Evolutionary conservation across 1,284 basidiomycete genomes (phyloP), one percentile per base, ranked within the genome.

Genomic region (Cryptococcus depauperatus): DNA sequence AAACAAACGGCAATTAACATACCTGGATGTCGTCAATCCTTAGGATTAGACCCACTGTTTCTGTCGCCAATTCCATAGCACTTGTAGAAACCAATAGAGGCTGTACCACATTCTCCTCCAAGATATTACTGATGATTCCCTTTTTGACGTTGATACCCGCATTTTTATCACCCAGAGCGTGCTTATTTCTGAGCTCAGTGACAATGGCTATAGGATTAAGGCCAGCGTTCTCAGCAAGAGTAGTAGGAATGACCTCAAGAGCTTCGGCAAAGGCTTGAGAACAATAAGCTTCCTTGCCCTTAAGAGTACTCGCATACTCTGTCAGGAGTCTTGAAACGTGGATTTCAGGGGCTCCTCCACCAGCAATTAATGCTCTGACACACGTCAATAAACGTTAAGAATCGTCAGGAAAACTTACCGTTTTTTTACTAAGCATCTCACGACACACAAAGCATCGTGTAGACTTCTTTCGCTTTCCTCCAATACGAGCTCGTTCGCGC

Each of bases 261-360:
- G 95, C 91, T 66, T 98, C 95, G 29, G 95, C 91, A 61, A 91
- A 99, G 3, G 92, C 92, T 66, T 95, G 87, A 82, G 93, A 96
- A 72, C 95, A 97, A 73, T 98, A 98, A 6, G 92, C 88, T 73
- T 98, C 92, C 85, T 97, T 96, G 43, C 95, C 93, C 71, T 86
- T 95, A 56, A 98, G 79, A 0, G 90, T 86, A 59, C 95, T 89
- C 5, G 92, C 84, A 62, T 95, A 81, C 69, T 96, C 87, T 4
- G 89, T 84, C 30, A 99, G 77, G 29, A 30, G 29, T 19, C 35
- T 16, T n/a, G 95, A 97, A 43, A 96, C 85, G 69, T 98, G 90
- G 59, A 98, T 95, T 72, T 99, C 95, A 23, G 95, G 95, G 19
- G 95, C 91, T 43, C 95, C 95, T 47, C 95, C 95, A 47, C 95